Percentiles rank a stretch among this genome's conserved stretches.
Evolutionary conservation across 345 rosid genomes (phyloP).

Genomic region (Euphorbia peplus): DNA sequence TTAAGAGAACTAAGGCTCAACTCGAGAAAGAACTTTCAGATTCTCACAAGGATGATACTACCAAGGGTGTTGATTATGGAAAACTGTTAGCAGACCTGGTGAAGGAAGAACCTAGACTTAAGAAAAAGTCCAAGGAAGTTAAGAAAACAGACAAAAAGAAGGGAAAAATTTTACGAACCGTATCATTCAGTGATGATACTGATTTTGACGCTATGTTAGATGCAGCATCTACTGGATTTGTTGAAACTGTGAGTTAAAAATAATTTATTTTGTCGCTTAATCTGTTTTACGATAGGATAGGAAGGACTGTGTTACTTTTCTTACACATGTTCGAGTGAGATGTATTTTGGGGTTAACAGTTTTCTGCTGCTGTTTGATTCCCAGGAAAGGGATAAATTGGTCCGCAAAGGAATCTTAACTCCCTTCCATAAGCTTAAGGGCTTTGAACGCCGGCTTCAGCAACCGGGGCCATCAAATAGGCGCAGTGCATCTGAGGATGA

Average conservation of each 20-base stretch:
- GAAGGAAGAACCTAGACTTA: constrained; percentile 51
- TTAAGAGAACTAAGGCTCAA: constrained; percentile 56
- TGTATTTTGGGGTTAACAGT: constrained; percentile 15
- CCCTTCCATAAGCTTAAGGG: constrained; percentile 94
- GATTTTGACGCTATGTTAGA: constrained; percentile 89
- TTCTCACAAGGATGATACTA: constrained; percentile 29
- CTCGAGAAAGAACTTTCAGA: constrained; percentile 61
- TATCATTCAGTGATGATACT: constrained; percentile 62
- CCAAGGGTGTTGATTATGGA: constrained; percentile 29
- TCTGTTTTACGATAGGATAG: constrained; percentile 14
- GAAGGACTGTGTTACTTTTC: constrained; percentile 6
- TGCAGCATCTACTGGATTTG: constrained; percentile 80
- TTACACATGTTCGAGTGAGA: constrained; percentile 4
- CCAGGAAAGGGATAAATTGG: constrained; percentile 96
- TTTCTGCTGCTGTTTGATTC: constrained; percentile 26
- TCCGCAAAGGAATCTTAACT: constrained; percentile 90
- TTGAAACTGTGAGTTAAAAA: constrained; percentile 70
- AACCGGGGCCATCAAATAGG: constrained; percentile 47
- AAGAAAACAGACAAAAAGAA: constrained; percentile 37
- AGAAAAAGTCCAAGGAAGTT: constrained; percentile 51
- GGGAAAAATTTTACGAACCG: constrained; percentile 52
- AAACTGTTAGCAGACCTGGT: constrained; percentile 51
- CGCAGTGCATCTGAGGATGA: constrained; percentile 37
- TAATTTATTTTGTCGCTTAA: background rate
- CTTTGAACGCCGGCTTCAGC: constrained; percentile 81